Conservation (phyloP, 129 eudicot species). For the Arctium minus region DNA sequence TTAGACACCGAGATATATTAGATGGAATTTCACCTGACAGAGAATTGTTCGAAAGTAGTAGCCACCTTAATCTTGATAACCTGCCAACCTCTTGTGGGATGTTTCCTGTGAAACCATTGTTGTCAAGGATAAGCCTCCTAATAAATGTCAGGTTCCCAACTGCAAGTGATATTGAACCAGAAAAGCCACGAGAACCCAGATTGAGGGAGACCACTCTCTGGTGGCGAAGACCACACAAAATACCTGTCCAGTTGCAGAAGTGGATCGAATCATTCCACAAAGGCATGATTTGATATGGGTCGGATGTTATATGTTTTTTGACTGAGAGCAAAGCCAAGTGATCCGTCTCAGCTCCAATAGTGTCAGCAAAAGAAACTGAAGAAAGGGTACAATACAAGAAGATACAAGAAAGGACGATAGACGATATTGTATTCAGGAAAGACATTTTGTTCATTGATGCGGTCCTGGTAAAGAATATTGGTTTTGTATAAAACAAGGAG, state of each 20-base stretch:
- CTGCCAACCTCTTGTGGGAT: conserved; percentile 20
- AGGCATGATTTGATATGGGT: conserved; percentile 8
- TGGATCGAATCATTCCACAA: conserved; percentile 10
- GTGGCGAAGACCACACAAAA: conserved; percentile 9
- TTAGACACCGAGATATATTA: neutral
- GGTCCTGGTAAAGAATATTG: neutral
- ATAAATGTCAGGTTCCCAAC: conserved; percentile 35
- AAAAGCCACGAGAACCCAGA: conserved; percentile 14
- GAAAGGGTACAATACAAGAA: neutral
- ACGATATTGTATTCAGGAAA: neutral
- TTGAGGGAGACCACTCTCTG: conserved; percentile 19
- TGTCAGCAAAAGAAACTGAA: neutral
- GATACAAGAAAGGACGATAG: neutral
- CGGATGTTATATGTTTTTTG: conserved; percentile 8
- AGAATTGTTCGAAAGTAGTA: conserved; percentile 22
- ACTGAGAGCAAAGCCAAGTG: neutral
- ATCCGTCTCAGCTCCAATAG: conserved; percentile 13
- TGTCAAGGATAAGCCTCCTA: conserved; percentile 8
- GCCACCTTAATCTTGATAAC: conserved; percentile 16
- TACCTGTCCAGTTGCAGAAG: too few relatives aligned
- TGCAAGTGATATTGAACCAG: conserved; percentile 30
- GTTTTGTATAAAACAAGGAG: neutral
- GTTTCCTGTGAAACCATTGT: conserved; percentile 29
- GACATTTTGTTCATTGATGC: neutral
- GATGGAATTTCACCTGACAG: conserved; percentile 32